Base-by-base conservation (phyloP, 805 yeast species). In the Geotrichum ghanense region DNA sequence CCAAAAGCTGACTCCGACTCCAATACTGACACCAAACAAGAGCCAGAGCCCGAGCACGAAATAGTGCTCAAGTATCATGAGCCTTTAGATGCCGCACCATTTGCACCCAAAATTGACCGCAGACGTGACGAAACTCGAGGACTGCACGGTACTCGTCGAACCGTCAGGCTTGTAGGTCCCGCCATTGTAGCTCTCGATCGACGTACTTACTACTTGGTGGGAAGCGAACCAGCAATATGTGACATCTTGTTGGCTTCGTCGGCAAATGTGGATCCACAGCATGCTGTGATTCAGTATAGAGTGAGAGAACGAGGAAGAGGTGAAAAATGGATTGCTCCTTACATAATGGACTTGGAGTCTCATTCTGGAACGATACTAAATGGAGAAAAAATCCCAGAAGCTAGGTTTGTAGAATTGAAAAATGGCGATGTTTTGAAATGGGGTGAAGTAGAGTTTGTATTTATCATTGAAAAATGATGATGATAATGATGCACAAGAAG, bases 201-300 rank as follows among this genome's bases (percentile, higher is more conserved):
- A 1, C 64, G 57, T 31, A 59, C 64, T 19, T 54, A 44, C 23
- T 63, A 59, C 41, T 50, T 69, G 10, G 51, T 71, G 4, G 76
- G 76, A 0, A 53, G 74, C 31, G 65, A 59, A 34, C 53, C 45
- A 3, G 54, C 56, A 22, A 55, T 70, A 1, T 69, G 65, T 14
- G 71, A 71, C 51, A 59, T 71, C 2, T 51, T 53, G 22, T 58
- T 70, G 1, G 62, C 62, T 4, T 63, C 65, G 42, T 63, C 59
- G 22, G 56, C 66, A 1, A 66, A 71, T 45, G 69, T 74, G 0
- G 37, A 31, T 6, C 67, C 67, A 56, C 75, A 73, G 52, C 78
- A 74, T 52, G 75, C 76, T 19, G 77, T 63, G 0, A 59, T 74
- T 5, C 78, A 73, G 50, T 73, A 69, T 50, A 56, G 73, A 7